Evolutionary conservation across 805 yeast species (phyloP), one percentile per base, ranked within the genome.

Genomic region (Zygoascus flipseniorum): DNA sequence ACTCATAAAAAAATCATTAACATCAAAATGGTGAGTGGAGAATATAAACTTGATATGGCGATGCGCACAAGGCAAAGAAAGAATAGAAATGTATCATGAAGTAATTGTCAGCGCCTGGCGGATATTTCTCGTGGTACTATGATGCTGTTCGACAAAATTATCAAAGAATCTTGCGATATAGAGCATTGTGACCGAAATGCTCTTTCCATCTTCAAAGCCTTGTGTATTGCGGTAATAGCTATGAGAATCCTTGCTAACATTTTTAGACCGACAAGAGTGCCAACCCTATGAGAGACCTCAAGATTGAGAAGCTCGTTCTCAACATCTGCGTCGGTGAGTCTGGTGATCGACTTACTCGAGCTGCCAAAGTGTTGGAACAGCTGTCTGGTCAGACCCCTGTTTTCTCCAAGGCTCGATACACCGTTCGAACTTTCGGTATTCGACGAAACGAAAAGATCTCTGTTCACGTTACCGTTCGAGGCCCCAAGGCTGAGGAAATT

Each of bases 241-340:
- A 23, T 23, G 28, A 23, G 28, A 23, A 6, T n/a, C 8, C 8
- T 35, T 35, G 39, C 39, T 35, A 35, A 35, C 39, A n/a, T 19
- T 32, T 39, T 37, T 48, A 62, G 68, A 53, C 62, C 57, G 72
- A 66, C 70, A 67, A 69, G 64, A 56, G 68, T 60, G 61, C 72
- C 62, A 93, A 93, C 82, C 83, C 87, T 79, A 92, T 93, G 98
- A 93, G 96, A 81, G 98, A 93, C 71, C 83, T 93, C 79, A 90
- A 86, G 82, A 92, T 93, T 82, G 98, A 93, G 82, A 93, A 93
- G 82, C 86, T 93, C 79, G 97, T 93, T 79, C 87, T 93, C 79
- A 93, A 93, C 93, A 93, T 93, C 81, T 90, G 96, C 79, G 99
- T 93, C 78, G 99, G 99, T 82, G 99, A 93, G 82, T 90, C 97